Percentiles rank a stretch among this genome's conserved stretches.
These are phyloP conservation scores for Zhuliangozyma parablackwelliae DNA, from an alignment of 1,139 yeast genomes.

Conservation along the genomic window DNA sequence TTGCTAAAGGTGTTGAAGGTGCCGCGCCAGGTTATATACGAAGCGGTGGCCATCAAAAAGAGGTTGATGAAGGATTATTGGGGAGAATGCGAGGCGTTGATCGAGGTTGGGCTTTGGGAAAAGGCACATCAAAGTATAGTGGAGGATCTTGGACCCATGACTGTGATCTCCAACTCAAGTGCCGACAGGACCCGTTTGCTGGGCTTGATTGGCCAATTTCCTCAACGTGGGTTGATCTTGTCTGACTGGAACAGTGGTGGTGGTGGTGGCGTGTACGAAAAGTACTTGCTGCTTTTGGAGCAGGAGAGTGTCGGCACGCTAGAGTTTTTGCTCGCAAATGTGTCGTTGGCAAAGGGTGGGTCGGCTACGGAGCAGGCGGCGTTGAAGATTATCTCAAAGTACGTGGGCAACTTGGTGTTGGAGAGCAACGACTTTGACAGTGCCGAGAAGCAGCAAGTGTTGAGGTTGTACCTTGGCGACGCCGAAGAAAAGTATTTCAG, in stretches of 20 bases:
- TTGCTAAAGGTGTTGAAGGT: slow-evolving; percentile 35
- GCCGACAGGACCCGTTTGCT: slow-evolving; percentile 31
- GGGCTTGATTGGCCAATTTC: slow-evolving; percentile 43
- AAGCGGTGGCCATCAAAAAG: slow-evolving; percentile 46
- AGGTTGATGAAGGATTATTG: slow-evolving; percentile 38
- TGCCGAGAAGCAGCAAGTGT: slow-evolving; percentile 20
- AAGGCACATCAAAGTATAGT: slow-evolving; percentile 63
- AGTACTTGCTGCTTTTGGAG: slow-evolving; percentile 33
- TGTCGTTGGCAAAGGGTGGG: slow-evolving; percentile 34
- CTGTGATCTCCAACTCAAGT: slow-evolving; percentile 46
- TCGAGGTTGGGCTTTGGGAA: slow-evolving; percentile 56
- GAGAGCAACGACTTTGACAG: slow-evolving; percentile 14
- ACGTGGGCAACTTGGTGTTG: slow-evolving; percentile 39
- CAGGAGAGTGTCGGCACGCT: slow-evolving; percentile 12
- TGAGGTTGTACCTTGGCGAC: slow-evolving; percentile 42
- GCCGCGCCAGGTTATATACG: slow-evolving; percentile 45
- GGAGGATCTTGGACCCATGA: slow-evolving; percentile 62
- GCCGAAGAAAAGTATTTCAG: slow-evolving; percentile 41
- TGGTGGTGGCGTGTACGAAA: slow-evolving; percentile 56
- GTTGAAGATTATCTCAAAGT: slow-evolving; percentile 46
- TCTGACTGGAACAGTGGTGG: slow-evolving; percentile 61
- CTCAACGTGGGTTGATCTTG: slow-evolving; percentile 36
- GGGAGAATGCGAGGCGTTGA: slow-evolving; percentile 57
- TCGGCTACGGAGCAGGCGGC: slow-evolving; percentile 42
- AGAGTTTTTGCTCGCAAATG: slow-evolving; percentile 35